Evolutionary conservation across 148 eudicot genomes (phyloP).

Genomic region (Amaranthus hypochondriacus): DNA sequence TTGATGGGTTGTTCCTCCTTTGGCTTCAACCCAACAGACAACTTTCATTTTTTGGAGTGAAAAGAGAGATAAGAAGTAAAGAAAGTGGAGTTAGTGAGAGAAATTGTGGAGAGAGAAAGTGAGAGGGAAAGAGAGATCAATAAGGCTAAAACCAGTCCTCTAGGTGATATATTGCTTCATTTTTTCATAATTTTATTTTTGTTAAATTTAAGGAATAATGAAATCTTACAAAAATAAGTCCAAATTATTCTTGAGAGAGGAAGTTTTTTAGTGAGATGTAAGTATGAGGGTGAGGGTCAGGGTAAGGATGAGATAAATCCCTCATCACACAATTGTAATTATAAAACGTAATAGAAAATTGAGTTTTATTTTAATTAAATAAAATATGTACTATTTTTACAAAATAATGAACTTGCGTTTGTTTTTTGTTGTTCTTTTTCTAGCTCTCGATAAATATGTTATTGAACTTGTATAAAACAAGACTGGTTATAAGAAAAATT

Average conservation of each 20-base stretch:
- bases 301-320: slow-evolving; percentile 3
- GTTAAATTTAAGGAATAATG: neutral
- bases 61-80: slow-evolving; percentile 23
- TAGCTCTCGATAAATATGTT: too few species aligned
- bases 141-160: slow-evolving; percentile 26
- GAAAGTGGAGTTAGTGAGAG: slow-evolving; percentile 21
- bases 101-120: slow-evolving; percentile 28
- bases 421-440: too few species aligned
- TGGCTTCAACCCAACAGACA: slow-evolving; percentile 76
- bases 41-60: slow-evolving; percentile 34
- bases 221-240: slow-evolving; percentile 18
- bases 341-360: too few species aligned
- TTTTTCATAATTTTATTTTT: neutral
- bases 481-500: too few species aligned
- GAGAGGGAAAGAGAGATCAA: slow-evolving; percentile 19
- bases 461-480: too few species aligned
- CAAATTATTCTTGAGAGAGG: slow-evolving; percentile 26
- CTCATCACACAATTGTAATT: neutral
- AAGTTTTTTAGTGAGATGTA: slow-evolving; percentile 19
- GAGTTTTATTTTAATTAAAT: too few species aligned
- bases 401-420: too few species aligned
- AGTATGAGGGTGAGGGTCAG: slow-evolving; percentile 21
- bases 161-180: slow-evolving; percentile 38
- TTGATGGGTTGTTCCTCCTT: slow-evolving; percentile 46
- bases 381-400: too few species aligned